A percentile compares a stretch with the other conserved stretches of the same genome.
These are phyloP conservation scores for Hymenotorrendiella dingleyae DNA, from an alignment of 2,329 filamentous ascomycete genomes.

Conservation along the genomic window DNA sequence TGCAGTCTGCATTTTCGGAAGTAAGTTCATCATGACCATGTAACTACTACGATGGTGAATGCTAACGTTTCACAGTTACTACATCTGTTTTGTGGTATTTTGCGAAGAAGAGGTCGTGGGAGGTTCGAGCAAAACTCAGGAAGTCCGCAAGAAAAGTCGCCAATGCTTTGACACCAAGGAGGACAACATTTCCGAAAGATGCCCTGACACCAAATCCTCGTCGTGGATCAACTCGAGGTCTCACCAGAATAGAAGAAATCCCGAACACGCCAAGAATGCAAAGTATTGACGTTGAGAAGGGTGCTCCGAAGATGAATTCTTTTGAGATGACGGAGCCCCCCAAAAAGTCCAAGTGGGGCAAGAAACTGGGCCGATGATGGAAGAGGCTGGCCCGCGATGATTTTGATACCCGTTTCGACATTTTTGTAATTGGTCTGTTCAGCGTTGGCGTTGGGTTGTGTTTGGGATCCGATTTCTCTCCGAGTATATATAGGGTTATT, in stretches of 20 bases:
- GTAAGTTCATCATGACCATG: constrained; percentile 40
- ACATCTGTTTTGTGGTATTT: constrained; percentile 66
- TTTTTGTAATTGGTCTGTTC: constrained; percentile 4
- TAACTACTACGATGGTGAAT: not conserved
- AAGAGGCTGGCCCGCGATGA: constrained; percentile 2
- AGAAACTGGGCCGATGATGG: constrained; percentile 21
- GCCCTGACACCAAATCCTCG: constrained; percentile 44
- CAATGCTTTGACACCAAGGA: constrained; percentile 55
- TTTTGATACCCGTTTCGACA: constrained; percentile 8
- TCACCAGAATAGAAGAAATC: constrained; percentile 47
- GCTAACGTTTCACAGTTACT: constrained; percentile 14
- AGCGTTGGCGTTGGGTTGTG: constrained; percentile 11
- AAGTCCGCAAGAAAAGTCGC: constrained; percentile 60
- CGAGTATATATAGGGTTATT: constrained; percentile 9
- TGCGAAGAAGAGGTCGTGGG: constrained; percentile 83
- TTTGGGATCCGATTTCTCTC: constrained; percentile 3
- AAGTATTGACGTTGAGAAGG: constrained; percentile 55
- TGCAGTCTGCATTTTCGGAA: constrained; percentile 60
- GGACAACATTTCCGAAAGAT: constrained; percentile 54
- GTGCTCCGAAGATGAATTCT: constrained; percentile 28
- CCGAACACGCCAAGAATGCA: constrained; percentile 52
- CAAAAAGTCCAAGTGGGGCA: constrained; percentile 28
- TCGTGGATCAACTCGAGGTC: constrained; percentile 34
- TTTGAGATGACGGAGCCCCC: constrained; percentile 29
- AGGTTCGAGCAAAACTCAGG: constrained; percentile 64